Evolutionary conservation across 1,284 basidiomycete species (phyloP).

Genomic region (Ceratobasidium papillatum): DNA sequence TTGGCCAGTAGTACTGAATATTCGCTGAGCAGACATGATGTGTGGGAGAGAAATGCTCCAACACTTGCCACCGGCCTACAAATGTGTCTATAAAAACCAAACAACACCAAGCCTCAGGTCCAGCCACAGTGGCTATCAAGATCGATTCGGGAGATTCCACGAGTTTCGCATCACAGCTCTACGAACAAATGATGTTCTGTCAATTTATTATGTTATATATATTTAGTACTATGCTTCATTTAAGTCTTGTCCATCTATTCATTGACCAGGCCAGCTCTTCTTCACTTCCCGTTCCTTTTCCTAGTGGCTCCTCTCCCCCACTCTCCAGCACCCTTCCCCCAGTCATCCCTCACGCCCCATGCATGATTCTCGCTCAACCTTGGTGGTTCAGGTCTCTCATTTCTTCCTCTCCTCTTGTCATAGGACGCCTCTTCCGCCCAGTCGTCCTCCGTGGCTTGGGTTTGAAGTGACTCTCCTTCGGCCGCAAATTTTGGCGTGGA

Average conservation of each 20-base stretch:
- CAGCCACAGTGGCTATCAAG: no score
- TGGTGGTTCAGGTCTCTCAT: conserved; percentile 9
- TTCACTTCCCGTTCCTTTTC: not conserved
- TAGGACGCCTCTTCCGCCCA: conserved; percentile 26
- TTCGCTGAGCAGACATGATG: not conserved
- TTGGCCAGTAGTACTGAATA: not conserved
- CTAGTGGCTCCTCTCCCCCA: conserved; percentile 4
- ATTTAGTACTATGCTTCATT: no score
- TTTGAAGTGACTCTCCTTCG: not conserved
- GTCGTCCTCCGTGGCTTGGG: not conserved
- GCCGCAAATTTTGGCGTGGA: conserved; percentile 2
- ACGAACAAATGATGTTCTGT: no score
- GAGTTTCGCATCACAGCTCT: no score
- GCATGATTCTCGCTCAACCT: conserved; percentile 28
- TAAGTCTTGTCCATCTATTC: no score
- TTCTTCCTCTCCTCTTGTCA: conserved; percentile 5
- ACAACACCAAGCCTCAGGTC: no score
- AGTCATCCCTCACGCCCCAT: conserved; percentile 26
- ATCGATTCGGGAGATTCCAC: no score
- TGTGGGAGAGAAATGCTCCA: not conserved
- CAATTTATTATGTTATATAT: no score
- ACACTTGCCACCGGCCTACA: no score
- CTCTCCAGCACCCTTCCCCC: conserved; percentile 23
- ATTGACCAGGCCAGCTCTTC: no score
- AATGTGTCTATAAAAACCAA: no score